Evolutionary conservation across 2,329 filamentous ascomycete genomes (phyloP).

Genomic region (Ramularia collo-cygni): DNA sequence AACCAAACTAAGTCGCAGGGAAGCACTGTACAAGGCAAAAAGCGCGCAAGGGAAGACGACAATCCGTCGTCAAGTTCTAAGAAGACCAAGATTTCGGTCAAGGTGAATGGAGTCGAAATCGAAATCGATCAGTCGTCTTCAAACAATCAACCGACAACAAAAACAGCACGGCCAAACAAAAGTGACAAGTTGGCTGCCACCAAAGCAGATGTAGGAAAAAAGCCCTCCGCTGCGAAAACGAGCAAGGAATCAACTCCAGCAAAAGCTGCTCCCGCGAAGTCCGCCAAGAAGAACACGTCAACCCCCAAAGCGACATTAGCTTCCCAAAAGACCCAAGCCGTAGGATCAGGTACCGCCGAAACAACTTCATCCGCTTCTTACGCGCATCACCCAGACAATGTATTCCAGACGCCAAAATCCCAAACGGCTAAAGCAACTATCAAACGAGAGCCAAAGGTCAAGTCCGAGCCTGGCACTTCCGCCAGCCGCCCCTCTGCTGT

Average conservation of each 20-base stretch:
- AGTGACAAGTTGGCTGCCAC: too few species aligned
- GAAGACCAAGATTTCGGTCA: conserved; percentile 24
- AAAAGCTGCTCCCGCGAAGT: conserved; percentile 2
- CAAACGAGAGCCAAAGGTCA: conserved; percentile 6
- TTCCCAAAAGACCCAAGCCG: conserved; percentile 2
- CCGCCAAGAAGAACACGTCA: neutral
- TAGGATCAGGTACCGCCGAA: neutral
- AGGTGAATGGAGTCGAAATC: conserved; percentile 19
- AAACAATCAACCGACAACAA: too few species aligned
- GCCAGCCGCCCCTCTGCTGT: neutral
- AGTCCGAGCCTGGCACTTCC: conserved; percentile 4
- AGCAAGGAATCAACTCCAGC: neutral
- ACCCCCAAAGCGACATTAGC: neutral
- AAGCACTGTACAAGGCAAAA: conserved; percentile 9
- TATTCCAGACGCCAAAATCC: conserved; percentile 5
- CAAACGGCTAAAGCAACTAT: neutral
- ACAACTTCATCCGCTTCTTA: neutral
- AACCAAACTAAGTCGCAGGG: conserved; percentile 1
- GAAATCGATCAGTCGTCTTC: conserved; percentile 19
- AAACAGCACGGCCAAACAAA: too few species aligned
- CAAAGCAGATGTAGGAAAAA: conserved; percentile 3
- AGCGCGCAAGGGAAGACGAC: conserved; percentile 21
- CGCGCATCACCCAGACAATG: conserved; percentile 4
- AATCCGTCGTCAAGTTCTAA: conserved; percentile 8
- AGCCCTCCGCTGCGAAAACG: conserved; percentile 9